A percentile compares a stretch with the other conserved stretches of the same genome.
Conservation (phyloP, 2,329 filamentous ascomycete species). For the Microdochium trichocladiopsis region DNA sequence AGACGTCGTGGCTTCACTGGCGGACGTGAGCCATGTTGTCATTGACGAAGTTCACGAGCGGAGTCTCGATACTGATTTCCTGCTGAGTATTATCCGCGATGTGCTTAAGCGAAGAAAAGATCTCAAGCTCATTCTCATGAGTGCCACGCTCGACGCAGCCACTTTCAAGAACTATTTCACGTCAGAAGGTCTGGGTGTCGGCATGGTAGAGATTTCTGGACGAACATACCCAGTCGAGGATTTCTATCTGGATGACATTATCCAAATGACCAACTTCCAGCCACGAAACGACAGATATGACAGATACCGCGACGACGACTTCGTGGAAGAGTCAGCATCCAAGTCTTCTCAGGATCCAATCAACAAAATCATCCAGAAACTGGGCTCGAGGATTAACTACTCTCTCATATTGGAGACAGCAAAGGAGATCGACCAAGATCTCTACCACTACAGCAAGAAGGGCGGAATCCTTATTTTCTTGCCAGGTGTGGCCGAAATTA, state of each 20-base stretch:
- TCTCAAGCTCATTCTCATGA: conserved; percentile 91
- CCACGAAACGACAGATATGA: conserved; percentile 18
- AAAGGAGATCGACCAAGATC: conserved; percentile 70
- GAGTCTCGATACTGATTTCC: conserved; percentile 89
- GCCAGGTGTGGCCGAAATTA: conserved; percentile 88
- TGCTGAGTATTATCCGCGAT: conserved; percentile 80
- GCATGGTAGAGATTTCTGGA: conserved; percentile 78
- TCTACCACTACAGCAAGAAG: conserved; percentile 56
- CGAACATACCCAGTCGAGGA: conserved; percentile 87
- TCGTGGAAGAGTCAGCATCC: conserved; percentile 36
- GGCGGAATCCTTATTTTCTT: conserved; percentile 95
- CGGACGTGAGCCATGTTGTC: conserved; percentile 88
- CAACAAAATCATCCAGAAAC: conserved; percentile 62
- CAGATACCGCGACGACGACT: conserved; percentile 2
- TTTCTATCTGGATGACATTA: conserved; percentile 81
- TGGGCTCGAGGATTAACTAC: conserved; percentile 87
- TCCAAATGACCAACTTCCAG: conserved; percentile 70
- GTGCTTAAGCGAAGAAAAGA: conserved; percentile 69
- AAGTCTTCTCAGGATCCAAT: conserved; percentile 44
- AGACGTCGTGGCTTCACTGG: conserved; percentile 73
- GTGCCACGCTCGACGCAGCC: conserved; percentile 83
- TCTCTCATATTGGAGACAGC: conserved; percentile 76
- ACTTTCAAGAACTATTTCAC: conserved; percentile 83
- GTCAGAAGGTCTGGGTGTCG: conserved; percentile 59
- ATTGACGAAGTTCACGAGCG: conserved; percentile 97